phyloP scores from a whole-genome alignment of 164 flowering plant genomes.

The Macadamia integrifolia region DNA sequence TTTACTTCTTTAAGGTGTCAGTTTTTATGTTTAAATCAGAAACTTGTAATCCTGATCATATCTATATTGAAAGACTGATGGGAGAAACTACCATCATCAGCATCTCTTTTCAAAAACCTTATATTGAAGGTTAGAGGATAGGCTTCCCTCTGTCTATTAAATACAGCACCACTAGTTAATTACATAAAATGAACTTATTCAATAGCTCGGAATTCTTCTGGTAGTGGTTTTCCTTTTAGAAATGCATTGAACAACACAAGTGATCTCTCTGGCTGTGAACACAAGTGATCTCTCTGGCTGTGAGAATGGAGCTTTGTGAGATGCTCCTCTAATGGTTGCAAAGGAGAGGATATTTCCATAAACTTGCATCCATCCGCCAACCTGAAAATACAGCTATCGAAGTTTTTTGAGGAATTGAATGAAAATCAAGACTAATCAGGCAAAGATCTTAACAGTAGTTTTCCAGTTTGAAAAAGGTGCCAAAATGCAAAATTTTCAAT shows the following conservation, averaged over 20 bases:
- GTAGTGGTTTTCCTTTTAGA: conserved; percentile 35
- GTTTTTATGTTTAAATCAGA: no score
- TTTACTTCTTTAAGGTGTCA: no score
- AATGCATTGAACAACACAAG: conserved; percentile 39
- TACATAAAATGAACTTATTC: no score
- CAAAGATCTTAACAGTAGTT: not conserved
- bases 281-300: conserved; percentile 51
- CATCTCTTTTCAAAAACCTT: no score
- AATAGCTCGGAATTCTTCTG: conserved; percentile 15
- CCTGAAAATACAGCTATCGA: conserved; percentile 20
- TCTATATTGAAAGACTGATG: no score
- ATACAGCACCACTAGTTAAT: no score
- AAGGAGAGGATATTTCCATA: conserved; percentile 38
- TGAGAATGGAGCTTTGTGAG: conserved; percentile 52
- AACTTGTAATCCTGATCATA: no score
- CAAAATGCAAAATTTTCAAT: no score
- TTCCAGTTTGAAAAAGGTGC: not conserved
- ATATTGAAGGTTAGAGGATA: no score
- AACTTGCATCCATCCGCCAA: conserved; percentile 62
- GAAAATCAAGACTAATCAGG: not conserved
- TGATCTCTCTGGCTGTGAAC: no score
- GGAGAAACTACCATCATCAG: no score
- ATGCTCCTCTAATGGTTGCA: conserved; percentile 55
- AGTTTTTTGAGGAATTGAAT: not conserved
- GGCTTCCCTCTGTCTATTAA: no score